Evolutionary conservation across 2,329 filamentous ascomycete genomes (phyloP), one percentile per base, ranked within the genome.

Genomic region (Metarhizium anisopliae): DNA sequence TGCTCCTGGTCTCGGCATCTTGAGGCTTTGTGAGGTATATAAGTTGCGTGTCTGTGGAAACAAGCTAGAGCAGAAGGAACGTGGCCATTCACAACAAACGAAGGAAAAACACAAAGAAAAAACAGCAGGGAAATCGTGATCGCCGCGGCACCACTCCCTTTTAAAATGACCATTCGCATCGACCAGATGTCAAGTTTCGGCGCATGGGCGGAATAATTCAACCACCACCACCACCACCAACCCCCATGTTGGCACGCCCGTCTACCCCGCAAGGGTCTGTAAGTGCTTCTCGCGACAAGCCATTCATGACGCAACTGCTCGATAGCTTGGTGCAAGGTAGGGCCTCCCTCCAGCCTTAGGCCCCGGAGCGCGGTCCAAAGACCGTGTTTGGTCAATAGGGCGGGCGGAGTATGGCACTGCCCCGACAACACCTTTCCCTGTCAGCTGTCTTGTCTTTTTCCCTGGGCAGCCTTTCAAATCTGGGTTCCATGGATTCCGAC

Each of bases 1-100:
- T 8, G 53, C 53, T n/a, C 58, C 59, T 2, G 57, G 59, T 54
- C 57, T 55, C n/a, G 43, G n/a, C 59, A 59, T 59, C 25, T 2
- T 47, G 11, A 13, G 18, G 25, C n/a, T 6, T 11, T 18, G 18
- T 53, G n/a, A n/a, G 20, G 45, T 18, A 14, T 29, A 13, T 14
- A n/a, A 14, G 45, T n/a, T 16, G 10, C 6, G 10, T 11, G 20
- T 20, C 6, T 45, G 16, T 20, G n/a, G n/a, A 20, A 20, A 13
- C 42, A 45, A 45, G 16, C 3, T 16, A 25, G 42, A 20, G 16
- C 6, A 45, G 42, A 5, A 18, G 6, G 8, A 16, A 25, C 10
- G 6, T 4, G n/a, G n/a, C 6, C 42, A 18, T 8, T 14, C 3
- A 30, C 6, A 25, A 10, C n/a, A 11, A 11, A 6, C 6, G 42